Conservation (phyloP, 768 basidiomycete genomes). For the Scleroderma bovista region DNA sequence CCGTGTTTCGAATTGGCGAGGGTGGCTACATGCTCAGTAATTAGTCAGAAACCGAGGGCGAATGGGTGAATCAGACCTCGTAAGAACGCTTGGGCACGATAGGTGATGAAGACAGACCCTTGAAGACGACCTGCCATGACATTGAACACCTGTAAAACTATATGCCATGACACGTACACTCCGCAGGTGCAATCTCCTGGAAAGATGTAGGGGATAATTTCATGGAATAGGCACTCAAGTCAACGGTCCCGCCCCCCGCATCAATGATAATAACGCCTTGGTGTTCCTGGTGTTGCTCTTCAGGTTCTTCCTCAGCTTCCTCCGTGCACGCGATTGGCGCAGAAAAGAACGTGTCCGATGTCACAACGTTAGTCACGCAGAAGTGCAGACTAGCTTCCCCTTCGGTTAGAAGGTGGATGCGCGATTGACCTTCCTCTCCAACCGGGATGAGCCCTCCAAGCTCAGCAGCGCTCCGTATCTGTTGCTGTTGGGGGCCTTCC, state of each 20-base stretch:
- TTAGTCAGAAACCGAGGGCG: neutral
- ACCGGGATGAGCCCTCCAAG: slow-evolving; percentile 44
- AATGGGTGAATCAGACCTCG: slow-evolving; percentile 17
- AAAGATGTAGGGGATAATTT: slow-evolving; percentile 33
- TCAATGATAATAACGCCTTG: slow-evolving; percentile 41
- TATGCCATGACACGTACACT: slow-evolving; percentile 20
- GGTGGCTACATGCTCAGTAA: slow-evolving; percentile 13
- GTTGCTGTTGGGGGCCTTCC: slow-evolving; percentile 51
- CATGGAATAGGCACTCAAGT: slow-evolving; percentile 36
- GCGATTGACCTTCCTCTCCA: slow-evolving; percentile 30
- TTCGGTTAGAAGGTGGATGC: slow-evolving; percentile 53
- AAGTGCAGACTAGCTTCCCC: slow-evolving; percentile 58
- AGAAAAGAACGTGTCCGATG: slow-evolving; percentile 20
- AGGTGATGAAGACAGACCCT: slow-evolving; percentile 34
- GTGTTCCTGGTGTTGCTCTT: slow-evolving; percentile 19
- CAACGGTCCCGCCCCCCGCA: slow-evolving; percentile 41
- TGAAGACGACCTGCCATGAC: slow-evolving; percentile 30
- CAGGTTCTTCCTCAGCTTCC: slow-evolving; percentile 12
- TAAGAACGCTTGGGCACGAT: slow-evolving; percentile 27
- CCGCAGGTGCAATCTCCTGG: slow-evolving; percentile 31
- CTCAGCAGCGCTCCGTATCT: slow-evolving; percentile 49
- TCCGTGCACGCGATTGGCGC: slow-evolving; percentile 6
- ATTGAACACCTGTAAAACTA: neutral
- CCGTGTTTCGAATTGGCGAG: slow-evolving; percentile 25
- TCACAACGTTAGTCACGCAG: slow-evolving; percentile 42